Evolutionary conservation across 768 basidiomycete genomes (phyloP), one percentile per base, ranked within the genome.

Genomic region (Hericium alpestre): DNA sequence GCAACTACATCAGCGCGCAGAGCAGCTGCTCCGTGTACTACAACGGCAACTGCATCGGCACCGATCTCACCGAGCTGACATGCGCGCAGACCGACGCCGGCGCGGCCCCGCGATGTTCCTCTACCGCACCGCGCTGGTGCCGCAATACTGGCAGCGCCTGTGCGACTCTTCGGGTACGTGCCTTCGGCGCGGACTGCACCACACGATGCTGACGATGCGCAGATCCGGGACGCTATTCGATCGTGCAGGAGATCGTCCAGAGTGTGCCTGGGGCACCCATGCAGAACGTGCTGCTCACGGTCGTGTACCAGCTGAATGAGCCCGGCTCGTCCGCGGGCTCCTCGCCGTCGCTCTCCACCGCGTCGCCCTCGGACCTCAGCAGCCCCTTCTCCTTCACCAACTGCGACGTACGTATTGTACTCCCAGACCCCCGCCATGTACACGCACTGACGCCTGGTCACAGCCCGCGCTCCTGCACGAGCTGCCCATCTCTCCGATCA

Each of bases 221-320:
- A 88, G 87, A 89, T 68, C 83, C 84, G 20, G 80, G 83, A 4
- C 69, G 76, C 56, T 88, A 79, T 67, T 80, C 77, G 2, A 85
- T 89, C 64, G 70, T 80, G 46, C 87, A 89, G 65, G 79, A 84
- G 52, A 81, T 89, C 49, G 64, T 68, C 54, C 67, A 66, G 49
- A 63, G 58, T 10, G 46, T 57, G 13, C 56, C 54, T 8, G 58
- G 54, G 20, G 60, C 56, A 18, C 15, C 56, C 50, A 48, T 51
- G 10, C 38, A 59, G 37, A 48, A 57, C 20, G 60, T 59, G 8
- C 64, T 67, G 22, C 62, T 63, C 58, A 65, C 66, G n/a, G 65
- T 66, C 23, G 59, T 59, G 11, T 66, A 66, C 58, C 65, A 65
- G 53, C 62, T 66, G 32, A 58, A 59, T 25, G 62, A 66, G 16